phyloP scores from a whole-genome alignment of 495 filamentous ascomycete species.

The Hyaloscypha bicolor region DNA sequence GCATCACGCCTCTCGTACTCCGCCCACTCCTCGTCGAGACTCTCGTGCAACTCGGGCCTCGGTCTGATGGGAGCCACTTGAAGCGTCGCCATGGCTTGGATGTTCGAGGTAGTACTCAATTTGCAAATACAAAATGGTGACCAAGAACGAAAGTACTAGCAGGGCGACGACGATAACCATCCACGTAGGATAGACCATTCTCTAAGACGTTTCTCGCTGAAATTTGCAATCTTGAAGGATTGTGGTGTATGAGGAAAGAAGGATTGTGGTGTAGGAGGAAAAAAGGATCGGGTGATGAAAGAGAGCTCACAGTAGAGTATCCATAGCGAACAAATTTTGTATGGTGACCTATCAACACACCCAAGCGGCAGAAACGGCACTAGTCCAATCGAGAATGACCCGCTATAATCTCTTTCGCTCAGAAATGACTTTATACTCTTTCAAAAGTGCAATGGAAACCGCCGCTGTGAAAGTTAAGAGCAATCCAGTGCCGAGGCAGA shows the following conservation, averaged over 20 bases:
- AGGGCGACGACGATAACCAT: too few relatives aligned
- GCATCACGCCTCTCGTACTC: background rate
- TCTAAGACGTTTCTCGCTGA: too few relatives aligned
- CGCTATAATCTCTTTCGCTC: background rate
- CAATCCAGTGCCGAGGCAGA: background rate
- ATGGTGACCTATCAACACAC: slow-evolving; percentile 13
- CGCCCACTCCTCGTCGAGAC: slow-evolving; percentile 13
- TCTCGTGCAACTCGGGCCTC: background rate
- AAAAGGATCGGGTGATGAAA: background rate
- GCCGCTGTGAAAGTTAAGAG: background rate
- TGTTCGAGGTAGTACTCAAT: too few relatives aligned
- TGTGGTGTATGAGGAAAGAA: slow-evolving; percentile 3
- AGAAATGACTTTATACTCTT: background rate
- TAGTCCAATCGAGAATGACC: background rate
- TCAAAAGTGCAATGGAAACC: background rate
- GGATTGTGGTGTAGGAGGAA: background rate
- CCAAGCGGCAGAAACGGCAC: slow-evolving; percentile 7
- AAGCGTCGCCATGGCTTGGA: too few relatives aligned
- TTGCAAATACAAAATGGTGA: too few relatives aligned
- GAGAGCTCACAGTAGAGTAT: slow-evolving; percentile 24
- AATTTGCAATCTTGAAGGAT: background rate
- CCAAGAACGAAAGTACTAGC: too few relatives aligned
- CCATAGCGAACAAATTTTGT: slow-evolving; percentile 11
- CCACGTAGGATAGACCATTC: too few relatives aligned
- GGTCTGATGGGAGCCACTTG: too few relatives aligned